Percentiles rank a stretch among this genome's conserved stretches.
Conservation (phyloP, 106 monocot genomes). For the Apostasia ramifera region DNA sequence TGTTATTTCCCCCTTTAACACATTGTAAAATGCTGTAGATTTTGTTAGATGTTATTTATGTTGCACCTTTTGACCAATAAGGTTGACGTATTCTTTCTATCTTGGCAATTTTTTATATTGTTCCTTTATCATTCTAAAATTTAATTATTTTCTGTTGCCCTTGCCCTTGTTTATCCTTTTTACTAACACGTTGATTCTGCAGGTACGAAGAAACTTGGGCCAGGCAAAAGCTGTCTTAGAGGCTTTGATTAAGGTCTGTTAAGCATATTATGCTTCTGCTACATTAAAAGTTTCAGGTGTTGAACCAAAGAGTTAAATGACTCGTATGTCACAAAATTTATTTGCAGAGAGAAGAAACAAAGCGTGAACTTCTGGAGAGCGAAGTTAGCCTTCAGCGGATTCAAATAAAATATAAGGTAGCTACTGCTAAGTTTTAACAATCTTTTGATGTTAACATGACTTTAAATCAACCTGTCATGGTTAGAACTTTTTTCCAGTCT, state of each 20-base stretch:
- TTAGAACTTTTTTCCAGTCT: too few relatives aligned
- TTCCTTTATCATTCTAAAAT: background rate
- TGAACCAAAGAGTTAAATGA: conserved; percentile 1
- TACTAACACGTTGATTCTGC: conserved; percentile 13
- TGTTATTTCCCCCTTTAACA: background rate
- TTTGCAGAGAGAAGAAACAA: conserved; percentile 91
- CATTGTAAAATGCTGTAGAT: background rate
- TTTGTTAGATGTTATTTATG: background rate
- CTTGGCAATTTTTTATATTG: background rate
- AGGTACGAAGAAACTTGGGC: conserved; percentile 92
- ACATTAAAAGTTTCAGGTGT: background rate
- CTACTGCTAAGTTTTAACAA: background rate
- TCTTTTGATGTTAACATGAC: too few relatives aligned
- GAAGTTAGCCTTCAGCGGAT: conserved; percentile 73
- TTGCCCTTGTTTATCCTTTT: conserved; percentile 2
- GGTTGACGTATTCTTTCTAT: background rate
- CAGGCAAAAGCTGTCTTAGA: conserved; percentile 77
- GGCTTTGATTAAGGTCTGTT: conserved; percentile 69
- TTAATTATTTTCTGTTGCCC: background rate
- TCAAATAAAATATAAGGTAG: conserved; percentile 88
- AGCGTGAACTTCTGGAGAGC: conserved; percentile 65
- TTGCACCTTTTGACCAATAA: background rate
- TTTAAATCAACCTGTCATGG: too few relatives aligned
- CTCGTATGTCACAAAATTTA: background rate
- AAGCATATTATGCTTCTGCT: background rate